A percentile compares a stretch with the other conserved stretches of the same genome.
Evolutionary conservation across 495 filamentous ascomycete species (phyloP).

Genomic region (Penicillium pulvis): DNA sequence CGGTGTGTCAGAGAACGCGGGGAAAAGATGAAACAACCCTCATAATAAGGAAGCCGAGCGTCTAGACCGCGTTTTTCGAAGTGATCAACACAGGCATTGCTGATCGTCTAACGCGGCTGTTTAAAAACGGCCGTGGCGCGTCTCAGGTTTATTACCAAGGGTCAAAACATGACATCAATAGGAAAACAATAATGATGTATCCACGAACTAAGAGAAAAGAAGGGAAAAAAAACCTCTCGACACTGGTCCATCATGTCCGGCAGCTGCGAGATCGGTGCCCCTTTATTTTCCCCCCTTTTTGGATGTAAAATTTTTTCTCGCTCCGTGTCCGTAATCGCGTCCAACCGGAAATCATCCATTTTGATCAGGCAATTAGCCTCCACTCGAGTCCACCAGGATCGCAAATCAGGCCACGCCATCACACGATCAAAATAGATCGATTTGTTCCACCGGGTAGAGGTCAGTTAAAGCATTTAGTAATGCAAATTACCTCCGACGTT

Average conservation of each 20-base stretch:
- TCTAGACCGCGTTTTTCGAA: slow-evolving; percentile 15
- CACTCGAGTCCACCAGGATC: slow-evolving; percentile 7
- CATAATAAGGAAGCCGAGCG: not conserved
- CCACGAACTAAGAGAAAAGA: not conserved
- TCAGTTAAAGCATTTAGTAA: not conserved
- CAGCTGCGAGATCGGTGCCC: not conserved
- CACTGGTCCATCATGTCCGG: not conserved
- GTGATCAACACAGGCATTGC: slow-evolving; percentile 19
- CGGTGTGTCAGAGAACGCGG: slow-evolving; percentile 11
- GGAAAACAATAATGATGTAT: not conserved
- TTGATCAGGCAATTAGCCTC: slow-evolving; percentile 22
- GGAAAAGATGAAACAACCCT: not conserved
- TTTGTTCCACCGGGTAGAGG: not conserved
- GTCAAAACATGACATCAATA: slow-evolving; percentile 1
- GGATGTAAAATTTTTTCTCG: not conserved
- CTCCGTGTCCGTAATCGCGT: not conserved
- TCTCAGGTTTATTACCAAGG: slow-evolving; percentile 19
- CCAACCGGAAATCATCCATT: slow-evolving; percentile 10
- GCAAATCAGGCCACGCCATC: slow-evolving; percentile 24
- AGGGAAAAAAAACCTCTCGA: not conserved
- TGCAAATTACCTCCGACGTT: not conserved
- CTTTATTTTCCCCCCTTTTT: slow-evolving; percentile 2
- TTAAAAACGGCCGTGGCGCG: slow-evolving; percentile 14
- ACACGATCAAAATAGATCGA: slow-evolving; percentile 7
- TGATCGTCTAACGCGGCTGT: slow-evolving; percentile 26